Evolutionary conservation across 345 rosid genomes (phyloP), one percentile per base, ranked within the genome.

Genomic region (Brassica carinata): DNA sequence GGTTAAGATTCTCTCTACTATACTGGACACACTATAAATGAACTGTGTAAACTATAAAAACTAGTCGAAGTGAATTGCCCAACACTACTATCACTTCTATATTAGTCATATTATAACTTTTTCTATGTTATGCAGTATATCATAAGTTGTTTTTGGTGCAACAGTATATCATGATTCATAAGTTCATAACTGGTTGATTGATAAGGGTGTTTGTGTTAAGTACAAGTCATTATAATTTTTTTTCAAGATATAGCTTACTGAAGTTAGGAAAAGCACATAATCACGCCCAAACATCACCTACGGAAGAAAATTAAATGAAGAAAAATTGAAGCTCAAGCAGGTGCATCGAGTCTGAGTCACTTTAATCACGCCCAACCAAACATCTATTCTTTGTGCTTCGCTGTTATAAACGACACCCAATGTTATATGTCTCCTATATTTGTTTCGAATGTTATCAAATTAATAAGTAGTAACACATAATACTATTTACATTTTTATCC

Each of bases 201-300:
- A 51, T 51, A 11, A 48, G 55, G 55, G 55, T 48, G 55, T 4
- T n/a, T 51, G 7, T 51, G 17, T 51, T n/a, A 51, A 55, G 61
- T 55, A 55, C 18, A 55, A 55, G 94, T 97, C 94, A 91, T 77
- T 91, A 1, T 1, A 29, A 0, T 5, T 45, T 15, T 55, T 55
- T 55, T 23, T 15, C 5, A 1, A 0, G 7, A 69, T 19, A 10
- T 0, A 30, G 51, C 19, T 17, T 7, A 74, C 5, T 0, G 8
- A 63, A 80, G 72, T 59, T 11, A 67, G 70, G 64, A 51, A 76
- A 76, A 67, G 26, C 13, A 19, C 36, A 8, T 17, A 69, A 69
- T 27, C 64, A 77, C 69, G 70, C 14, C 27, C 33, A 43, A 43
- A 59, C 76, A 77, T 55, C 31, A 80, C 71, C 15, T 81, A 40